Conservation (phyloP, 2,329 filamentous ascomycete species). For the Passalora sequoiae region DNA sequence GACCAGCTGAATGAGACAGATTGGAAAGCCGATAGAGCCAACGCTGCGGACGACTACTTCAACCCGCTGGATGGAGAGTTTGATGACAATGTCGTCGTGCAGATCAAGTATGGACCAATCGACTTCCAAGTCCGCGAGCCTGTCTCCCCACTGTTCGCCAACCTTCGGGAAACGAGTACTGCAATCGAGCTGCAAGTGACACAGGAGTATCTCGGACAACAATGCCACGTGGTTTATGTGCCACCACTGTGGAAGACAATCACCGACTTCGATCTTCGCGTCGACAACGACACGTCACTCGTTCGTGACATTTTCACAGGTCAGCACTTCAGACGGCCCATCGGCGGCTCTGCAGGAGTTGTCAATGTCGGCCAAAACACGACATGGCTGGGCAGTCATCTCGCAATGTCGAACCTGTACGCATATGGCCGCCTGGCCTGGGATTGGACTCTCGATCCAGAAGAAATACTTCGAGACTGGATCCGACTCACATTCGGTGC, state of each 20-base stretch:
- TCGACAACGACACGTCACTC: constrained; percentile 52
- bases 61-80: constrained; percentile 59
- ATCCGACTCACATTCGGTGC: constrained; percentile 60
- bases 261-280: constrained; percentile 61
- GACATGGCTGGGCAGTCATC: constrained; percentile 65
- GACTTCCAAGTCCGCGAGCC: constrained; percentile 70
- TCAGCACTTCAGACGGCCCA: constrained; percentile 51
- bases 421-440: constrained; percentile 64
- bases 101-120: constrained; percentile 70
- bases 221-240: constrained; percentile 63
- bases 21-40: constrained; percentile 64
- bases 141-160: constrained; percentile 58
- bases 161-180: constrained; percentile 43
- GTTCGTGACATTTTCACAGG: constrained; percentile 59
- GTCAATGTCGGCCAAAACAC: constrained; percentile 61
- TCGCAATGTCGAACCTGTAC: constrained; percentile 68
- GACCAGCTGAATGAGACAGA: constrained; percentile 54
- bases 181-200: constrained; percentile 63
- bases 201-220: constrained; percentile 68
- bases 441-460: constrained; percentile 51
- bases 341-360: constrained; percentile 61
- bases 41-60: constrained; percentile 65
- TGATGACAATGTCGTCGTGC: constrained; percentile 64
- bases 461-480: constrained; percentile 58
- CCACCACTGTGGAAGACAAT: constrained; percentile 64